phyloP scores from a whole-genome alignment of 192 early-diverging fungal genomes.

The Gonapodya prolifera region DNA sequence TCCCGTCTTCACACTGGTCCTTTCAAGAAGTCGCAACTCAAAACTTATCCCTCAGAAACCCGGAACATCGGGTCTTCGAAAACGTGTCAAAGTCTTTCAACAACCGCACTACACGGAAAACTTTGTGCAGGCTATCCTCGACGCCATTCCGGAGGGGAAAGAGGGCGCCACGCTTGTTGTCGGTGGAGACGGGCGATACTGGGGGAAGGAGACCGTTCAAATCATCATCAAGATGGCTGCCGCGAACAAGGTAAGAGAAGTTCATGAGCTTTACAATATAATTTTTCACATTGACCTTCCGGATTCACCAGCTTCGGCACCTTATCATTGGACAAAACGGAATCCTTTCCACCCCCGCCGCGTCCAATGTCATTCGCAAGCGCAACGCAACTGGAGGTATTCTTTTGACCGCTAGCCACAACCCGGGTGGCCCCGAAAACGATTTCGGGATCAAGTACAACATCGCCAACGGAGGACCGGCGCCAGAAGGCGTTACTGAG shows the following conservation, averaged over 20 bases:
- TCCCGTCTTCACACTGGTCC: no score
- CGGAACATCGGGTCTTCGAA: constrained; percentile 88
- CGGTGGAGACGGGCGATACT: constrained; percentile 95
- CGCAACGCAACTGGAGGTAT: constrained; percentile 85
- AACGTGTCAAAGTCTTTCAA: constrained; percentile 91
- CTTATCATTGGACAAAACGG: constrained; percentile 85
- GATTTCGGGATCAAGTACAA: constrained; percentile 99
- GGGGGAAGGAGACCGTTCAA: constrained; percentile 67
- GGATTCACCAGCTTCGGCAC: constrained; percentile 48
- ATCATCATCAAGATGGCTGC: constrained; percentile 78
- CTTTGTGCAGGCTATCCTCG: constrained; percentile 87
- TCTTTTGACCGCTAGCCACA: constrained; percentile 95
- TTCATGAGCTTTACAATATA: constrained; percentile 7
- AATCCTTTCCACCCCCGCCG: constrained; percentile 82
- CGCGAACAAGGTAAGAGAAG: constrained; percentile 53
- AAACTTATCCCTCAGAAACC: no score
- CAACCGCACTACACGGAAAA: constrained; percentile 91
- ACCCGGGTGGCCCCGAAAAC: constrained; percentile 92
- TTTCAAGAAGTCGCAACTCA: no score
- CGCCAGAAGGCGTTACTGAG: constrained; percentile 89
- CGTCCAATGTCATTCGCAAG: constrained; percentile 84
- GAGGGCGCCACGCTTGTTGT: constrained; percentile 74
- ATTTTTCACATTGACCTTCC: not conserved
- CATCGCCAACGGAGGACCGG: constrained; percentile 87
- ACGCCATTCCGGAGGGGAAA: constrained; percentile 66